Conservation (phyloP, 78 protist genomes). For the Tieghemostelium lacteum region DNA sequence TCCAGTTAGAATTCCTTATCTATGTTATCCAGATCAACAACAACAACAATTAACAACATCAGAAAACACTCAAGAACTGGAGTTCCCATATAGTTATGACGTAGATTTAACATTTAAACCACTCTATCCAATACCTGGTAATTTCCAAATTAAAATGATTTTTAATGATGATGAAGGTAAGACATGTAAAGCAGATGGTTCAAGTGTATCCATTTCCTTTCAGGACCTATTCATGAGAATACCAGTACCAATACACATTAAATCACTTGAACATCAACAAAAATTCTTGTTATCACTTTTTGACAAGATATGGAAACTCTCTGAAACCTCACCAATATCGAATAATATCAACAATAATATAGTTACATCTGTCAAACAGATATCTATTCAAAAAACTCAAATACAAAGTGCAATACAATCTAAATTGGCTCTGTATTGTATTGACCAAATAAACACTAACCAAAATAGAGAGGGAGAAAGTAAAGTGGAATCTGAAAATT, state of each 20-base stretch:
- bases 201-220: constrained; percentile 24
- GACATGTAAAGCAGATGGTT: constrained; percentile 64
- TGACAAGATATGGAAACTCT: constrained; percentile 26
- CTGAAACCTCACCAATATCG: not conserved
- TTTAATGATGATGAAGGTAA: constrained; percentile 77
- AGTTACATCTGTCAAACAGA: constrained; percentile 10
- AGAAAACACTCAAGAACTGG: not conserved
- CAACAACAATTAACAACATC: not conserved
- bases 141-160: constrained; percentile 27
- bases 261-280: not conserved
- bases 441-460: not conserved
- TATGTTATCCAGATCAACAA: constrained; percentile 32
- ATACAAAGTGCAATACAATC: not conserved
- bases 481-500: not conserved
- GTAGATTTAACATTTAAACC: constrained; percentile 52
- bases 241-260: constrained; percentile 25
- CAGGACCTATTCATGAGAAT: constrained; percentile 36
- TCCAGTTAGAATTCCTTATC: constrained; percentile 70
- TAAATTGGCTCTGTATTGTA: not conserved
- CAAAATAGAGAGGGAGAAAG: not conserved
- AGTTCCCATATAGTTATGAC: constrained; percentile 66
- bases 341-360: not conserved
- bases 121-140: constrained; percentile 51
- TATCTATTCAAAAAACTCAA: not conserved
- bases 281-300: constrained; percentile 19